Evolutionary conservation across 306 rosid species (phyloP).

Genomic region (Hylodesmum podocarpum): DNA sequence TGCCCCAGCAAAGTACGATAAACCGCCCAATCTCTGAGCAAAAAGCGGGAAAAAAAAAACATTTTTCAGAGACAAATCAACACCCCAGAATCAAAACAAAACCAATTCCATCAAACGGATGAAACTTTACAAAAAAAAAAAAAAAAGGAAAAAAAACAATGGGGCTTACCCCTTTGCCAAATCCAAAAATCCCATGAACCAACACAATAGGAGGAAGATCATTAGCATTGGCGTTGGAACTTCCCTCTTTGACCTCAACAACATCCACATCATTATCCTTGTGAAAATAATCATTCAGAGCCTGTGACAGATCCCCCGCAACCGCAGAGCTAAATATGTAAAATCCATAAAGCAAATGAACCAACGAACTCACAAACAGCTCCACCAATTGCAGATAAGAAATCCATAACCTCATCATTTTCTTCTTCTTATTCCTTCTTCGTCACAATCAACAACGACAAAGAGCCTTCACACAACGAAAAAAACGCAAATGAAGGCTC

Average conservation of each 20-base stretch:
- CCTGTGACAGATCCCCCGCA: constrained; percentile 77
- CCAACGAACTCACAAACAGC: constrained; percentile 64
- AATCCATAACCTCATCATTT: constrained; percentile 72
- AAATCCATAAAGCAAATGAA: constrained; percentile 81
- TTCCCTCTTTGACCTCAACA: constrained; percentile 31
- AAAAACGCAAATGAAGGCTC: constrained; percentile 41
- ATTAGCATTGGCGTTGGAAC: not conserved
- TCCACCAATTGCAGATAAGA: constrained; percentile 56
- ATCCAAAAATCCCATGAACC: constrained; percentile 96
- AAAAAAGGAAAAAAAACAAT: not conserved
- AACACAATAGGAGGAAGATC: constrained; percentile 86
- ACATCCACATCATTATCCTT: constrained; percentile 32
- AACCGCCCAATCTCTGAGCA: constrained; percentile 80
- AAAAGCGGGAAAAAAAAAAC: not conserved
- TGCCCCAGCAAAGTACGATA: constrained; percentile 94
- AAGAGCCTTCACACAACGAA: constrained; percentile 37
- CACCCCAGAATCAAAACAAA: not conserved
- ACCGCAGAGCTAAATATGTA: constrained; percentile 89
- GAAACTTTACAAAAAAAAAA: not conserved
- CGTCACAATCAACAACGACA: not conserved
- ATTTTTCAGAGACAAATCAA: not conserved
- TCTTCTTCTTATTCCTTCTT: not conserved
- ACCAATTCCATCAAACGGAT: not conserved
- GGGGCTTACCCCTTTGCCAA: constrained; percentile 81
- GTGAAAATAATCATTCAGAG: constrained; percentile 46